Conservation (phyloP, 257 asterid genomes). For the Solanum peruvianum region DNA sequence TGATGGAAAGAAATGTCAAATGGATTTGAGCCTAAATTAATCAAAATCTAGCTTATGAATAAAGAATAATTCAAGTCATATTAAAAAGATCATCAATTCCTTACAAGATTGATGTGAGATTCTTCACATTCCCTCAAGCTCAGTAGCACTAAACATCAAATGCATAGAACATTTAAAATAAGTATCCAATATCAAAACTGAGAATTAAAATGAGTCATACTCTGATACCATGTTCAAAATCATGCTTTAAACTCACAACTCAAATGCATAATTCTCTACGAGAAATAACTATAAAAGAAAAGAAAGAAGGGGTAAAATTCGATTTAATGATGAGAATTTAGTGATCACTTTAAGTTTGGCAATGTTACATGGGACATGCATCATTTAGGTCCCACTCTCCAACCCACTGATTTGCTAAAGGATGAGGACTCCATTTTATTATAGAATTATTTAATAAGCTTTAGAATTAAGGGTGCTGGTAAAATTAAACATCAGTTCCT, state of each 20-base stretch:
- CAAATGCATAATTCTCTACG: too few relatives aligned
- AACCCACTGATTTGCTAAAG: not conserved
- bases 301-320: not conserved
- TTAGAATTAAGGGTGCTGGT: not conserved
- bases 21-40: not conserved
- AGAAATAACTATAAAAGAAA: too few relatives aligned
- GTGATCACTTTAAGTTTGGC: not conserved
- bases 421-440: not conserved
- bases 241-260: not conserved
- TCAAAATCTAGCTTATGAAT: not conserved
- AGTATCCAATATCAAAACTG: not conserved
- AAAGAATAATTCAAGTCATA: not conserved
- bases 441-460: not conserved
- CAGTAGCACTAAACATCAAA: not conserved
- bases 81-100: not conserved
- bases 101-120: not conserved
- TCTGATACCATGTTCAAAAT: not conserved
- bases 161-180: not conserved
- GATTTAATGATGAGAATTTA: too few relatives aligned
- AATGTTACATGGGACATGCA: not conserved
- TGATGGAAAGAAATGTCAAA: not conserved
- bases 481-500: not conserved
- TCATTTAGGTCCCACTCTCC: not conserved
- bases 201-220: not conserved
- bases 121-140: not conserved